Evolutionary conservation across 164 flowering plant species (phyloP).

Genomic region (Tinospora cordifolia): DNA sequence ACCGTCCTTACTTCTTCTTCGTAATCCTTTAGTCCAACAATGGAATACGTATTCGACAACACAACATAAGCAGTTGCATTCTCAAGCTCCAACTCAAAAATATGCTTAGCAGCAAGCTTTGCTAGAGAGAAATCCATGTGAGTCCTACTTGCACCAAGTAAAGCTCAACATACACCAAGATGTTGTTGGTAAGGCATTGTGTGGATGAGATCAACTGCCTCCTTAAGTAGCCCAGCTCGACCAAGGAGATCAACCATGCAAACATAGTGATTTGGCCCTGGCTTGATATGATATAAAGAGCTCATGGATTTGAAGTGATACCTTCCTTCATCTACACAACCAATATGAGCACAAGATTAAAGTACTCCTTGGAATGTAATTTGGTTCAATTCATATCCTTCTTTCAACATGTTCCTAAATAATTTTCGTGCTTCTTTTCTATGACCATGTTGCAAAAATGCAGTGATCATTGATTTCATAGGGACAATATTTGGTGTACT

Average conservation of each 20-base stretch:
- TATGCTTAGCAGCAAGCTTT: conserved; percentile 11
- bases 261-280: conserved; percentile 17
- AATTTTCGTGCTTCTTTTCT: conserved; percentile 9
- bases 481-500: conserved; percentile 11
- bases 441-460: conserved; percentile 13
- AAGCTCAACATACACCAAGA: conserved; percentile 15
- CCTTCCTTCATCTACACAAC: conserved; percentile 15
- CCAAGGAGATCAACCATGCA: conserved; percentile 24
- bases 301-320: conserved; percentile 11
- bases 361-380: conserved; percentile 17
- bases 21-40: conserved; percentile 1
- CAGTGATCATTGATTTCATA: conserved; percentile 16
- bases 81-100: conserved; percentile 15
- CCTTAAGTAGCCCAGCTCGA: conserved; percentile 16
- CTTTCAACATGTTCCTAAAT: conserved; percentile 7
- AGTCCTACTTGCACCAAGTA: conserved; percentile 22
- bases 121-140: conserved; percentile 14
- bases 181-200: conserved; percentile 13
- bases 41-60: conserved; percentile 14
- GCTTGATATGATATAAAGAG: conserved; percentile 5
- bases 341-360: conserved; percentile 17
- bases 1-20: conserved; percentile 7
- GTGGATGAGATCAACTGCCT: conserved; percentile 16
- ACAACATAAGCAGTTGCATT: conserved; percentile 15
- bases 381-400: conserved; percentile 9